A percentile compares a stretch with the other conserved stretches of the same genome.
These are phyloP conservation scores for Yarrowia divulgata DNA, from an alignment of 805 yeast genomes.

Conservation along the genomic window DNA sequence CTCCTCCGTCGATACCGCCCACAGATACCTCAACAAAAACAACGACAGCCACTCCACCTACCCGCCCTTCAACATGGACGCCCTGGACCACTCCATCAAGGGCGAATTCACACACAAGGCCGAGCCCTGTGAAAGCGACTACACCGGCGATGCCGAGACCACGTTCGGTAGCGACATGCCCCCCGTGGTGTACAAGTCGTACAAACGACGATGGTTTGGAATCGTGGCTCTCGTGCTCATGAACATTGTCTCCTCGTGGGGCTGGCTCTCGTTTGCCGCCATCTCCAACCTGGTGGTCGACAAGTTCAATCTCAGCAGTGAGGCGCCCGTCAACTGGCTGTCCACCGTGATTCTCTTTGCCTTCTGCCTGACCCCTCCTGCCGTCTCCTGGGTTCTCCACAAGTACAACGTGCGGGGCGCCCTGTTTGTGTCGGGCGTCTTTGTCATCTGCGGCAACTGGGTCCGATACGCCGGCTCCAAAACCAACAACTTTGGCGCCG, in stretches of 20 bases:
- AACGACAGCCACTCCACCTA: not conserved
- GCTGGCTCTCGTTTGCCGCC: constrained; percentile 50
- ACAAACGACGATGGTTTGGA: constrained; percentile 50
- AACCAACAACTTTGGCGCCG: constrained; percentile 45
- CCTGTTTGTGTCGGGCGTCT: constrained; percentile 44
- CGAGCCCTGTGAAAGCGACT: constrained; percentile 22
- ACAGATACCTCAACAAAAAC: constrained; percentile 21
- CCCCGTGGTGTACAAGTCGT: constrained; percentile 43
- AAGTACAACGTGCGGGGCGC: constrained; percentile 45
- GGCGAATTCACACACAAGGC: constrained; percentile 4
- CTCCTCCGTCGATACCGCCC: constrained; percentile 23
- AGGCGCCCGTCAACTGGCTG: constrained; percentile 50
- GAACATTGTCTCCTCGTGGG: constrained; percentile 50
- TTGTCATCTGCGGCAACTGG: constrained; percentile 48
- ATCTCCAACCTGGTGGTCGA: constrained; percentile 46
- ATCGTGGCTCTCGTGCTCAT: constrained; percentile 46
- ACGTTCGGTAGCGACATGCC: constrained; percentile 15
- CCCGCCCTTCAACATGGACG: constrained; percentile 35
- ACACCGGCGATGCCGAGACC: constrained; percentile 12
- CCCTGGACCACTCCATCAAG: constrained; percentile 10
- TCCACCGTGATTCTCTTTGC: constrained; percentile 49
- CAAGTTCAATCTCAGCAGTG: constrained; percentile 44
- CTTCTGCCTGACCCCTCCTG: constrained; percentile 46
- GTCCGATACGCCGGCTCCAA: constrained; percentile 48
- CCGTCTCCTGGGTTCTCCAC: constrained; percentile 46